Evolutionary conservation across 169 alveolate species (phyloP), one percentile per base, ranked within the genome.

Genomic region (Miamiensis avidus): DNA sequence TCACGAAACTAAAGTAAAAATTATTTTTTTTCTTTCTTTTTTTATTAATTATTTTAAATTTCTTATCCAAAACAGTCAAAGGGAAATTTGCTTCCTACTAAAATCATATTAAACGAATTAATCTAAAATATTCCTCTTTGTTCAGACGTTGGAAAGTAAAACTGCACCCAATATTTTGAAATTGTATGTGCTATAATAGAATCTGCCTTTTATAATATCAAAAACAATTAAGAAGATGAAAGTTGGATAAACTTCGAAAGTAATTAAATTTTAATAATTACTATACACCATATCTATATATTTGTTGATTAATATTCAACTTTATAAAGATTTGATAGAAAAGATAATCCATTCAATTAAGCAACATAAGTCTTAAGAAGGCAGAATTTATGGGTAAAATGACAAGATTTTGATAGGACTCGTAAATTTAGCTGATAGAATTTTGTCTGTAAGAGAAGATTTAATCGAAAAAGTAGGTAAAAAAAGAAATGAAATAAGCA

Each of bases 371-470:
- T 74, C 89, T n/a, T 82, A 49, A 73, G 97, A 94, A 78, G 84
- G 77, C 26, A 78, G 94, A 75, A 82, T 74, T n/a, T 77, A 86
- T 11, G 65, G 83, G 25, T 0, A 72, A 31, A 83, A 89, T 29
- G 97, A 94, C 82, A 93, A 90, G 84, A 88, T 91, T 32, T 81
- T 92, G 25, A 84, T 89, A 26, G 96, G 97, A 0, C 81, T 87
- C 29, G 69, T 94, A 32, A 86, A 81, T 76, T 30, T 92, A 33
- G 75, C 88, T 31, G 92, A 89, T 29, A 87, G 81, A 34, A 65
- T 92, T 0, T 76, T 92, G n/a, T 30, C 74, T 4, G 28, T 32
- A 28, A 81, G 73, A n/a, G 76, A 73, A 27, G 88, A 88, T 32
- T 31, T 75, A 16, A 82, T 33, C 72, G 29, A n/a, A 26, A 72